A percentile compares a stretch with the other conserved stretches of the same genome.
These are phyloP conservation scores for Talaromyces sp. DNA, from an alignment of 2,329 filamentous ascomycete genomes.

Conservation along the genomic window DNA sequence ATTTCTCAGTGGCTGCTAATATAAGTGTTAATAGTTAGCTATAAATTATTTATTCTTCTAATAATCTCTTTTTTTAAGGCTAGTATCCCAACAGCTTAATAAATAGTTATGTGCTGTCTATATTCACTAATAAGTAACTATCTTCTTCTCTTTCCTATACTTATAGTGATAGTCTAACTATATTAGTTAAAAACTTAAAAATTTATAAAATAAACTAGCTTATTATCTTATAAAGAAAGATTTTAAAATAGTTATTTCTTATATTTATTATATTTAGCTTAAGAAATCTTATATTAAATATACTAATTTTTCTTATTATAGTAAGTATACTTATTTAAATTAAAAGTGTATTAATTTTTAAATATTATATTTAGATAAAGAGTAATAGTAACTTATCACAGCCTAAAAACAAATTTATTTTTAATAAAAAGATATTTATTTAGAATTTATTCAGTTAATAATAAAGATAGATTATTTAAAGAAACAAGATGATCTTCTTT, in stretches of 20 bases:
- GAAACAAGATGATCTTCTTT: no score
- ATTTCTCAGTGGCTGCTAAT: not conserved
- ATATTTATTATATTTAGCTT: not conserved
- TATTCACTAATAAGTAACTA: not conserved
- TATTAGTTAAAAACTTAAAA: not conserved
- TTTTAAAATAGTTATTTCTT: not conserved
- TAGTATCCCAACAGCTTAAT: not conserved
- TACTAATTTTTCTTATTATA: not conserved
- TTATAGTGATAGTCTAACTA: not conserved
- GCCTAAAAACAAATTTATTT: not conserved
- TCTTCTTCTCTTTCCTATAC: not conserved
- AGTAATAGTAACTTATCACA: not conserved
- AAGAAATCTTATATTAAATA: not conserved
- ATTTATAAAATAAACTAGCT: not conserved
- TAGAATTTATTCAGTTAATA: not conserved
- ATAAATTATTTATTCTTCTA: not conserved
- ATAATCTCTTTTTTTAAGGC: not conserved
- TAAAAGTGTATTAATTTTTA: no score
- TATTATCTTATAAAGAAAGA: not conserved
- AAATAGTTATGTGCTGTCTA: not conserved
- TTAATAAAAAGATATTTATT: slow-evolving; percentile 4
- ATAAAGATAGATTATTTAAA: not conserved
- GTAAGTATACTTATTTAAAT: not conserved
- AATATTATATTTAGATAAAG: not conserved
- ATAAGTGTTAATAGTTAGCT: not conserved